Conservation (phyloP, 176 grass and related monocot species). For the Oryza glaberrima region DNA sequence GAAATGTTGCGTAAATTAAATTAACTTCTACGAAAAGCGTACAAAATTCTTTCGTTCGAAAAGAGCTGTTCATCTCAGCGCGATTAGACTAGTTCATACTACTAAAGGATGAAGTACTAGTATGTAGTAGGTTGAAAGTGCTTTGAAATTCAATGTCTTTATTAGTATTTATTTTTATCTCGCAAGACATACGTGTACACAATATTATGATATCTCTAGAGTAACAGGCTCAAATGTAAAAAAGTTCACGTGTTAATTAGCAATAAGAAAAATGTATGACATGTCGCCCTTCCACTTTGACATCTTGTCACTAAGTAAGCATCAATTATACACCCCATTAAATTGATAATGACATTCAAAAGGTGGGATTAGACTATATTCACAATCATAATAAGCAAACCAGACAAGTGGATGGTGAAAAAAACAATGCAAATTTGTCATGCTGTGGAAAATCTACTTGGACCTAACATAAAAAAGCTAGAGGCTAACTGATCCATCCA, state of each 20-base stretch:
- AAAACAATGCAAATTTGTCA: background rate
- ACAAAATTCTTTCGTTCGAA: too few relatives aligned
- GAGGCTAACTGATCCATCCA: background rate
- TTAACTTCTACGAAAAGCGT: too few relatives aligned
- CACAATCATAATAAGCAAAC: background rate
- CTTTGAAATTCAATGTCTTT: background rate
- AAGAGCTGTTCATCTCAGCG: too few relatives aligned
- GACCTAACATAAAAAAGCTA: background rate
- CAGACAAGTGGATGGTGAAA: background rate
- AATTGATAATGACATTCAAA: background rate
- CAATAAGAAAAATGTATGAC: background rate
- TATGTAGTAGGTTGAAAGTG: background rate
- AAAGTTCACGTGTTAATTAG: background rate
- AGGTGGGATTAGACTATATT: background rate
- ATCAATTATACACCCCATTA: background rate
- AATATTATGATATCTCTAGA: background rate
- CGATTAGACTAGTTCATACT: too few relatives aligned
- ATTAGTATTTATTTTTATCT: background rate
- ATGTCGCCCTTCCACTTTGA: background rate
- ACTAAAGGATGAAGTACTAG: too few relatives aligned
- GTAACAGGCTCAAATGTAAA: background rate
- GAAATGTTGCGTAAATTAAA: too few relatives aligned
- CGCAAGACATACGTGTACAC: background rate
- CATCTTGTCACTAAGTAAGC: background rate
- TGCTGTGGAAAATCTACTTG: background rate